Conservation (phyloP, 495 filamentous ascomycete species). For the Geopyxis carbonaria region DNA sequence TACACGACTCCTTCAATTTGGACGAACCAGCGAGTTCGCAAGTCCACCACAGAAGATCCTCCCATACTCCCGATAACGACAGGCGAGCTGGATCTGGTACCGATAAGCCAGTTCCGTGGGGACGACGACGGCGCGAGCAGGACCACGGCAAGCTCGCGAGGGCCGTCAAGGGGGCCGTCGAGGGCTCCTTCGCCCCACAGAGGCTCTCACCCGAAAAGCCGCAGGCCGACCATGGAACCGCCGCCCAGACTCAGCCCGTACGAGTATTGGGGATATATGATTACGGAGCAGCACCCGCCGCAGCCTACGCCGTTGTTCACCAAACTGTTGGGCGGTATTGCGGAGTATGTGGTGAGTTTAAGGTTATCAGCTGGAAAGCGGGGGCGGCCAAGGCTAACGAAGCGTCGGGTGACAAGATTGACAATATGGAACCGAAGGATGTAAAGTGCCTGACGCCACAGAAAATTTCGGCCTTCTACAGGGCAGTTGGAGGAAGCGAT, state of each 20-base stretch:
- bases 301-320: conserved; percentile 42
- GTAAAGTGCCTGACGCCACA: conserved; percentile 52
- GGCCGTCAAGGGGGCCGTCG: neutral
- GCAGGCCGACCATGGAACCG: conserved; percentile 5
- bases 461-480: conserved; percentile 81
- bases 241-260: conserved; percentile 15
- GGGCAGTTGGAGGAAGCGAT: conserved; percentile 68
- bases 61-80: neutral
- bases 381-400: neutral
- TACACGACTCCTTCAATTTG: too few species aligned
- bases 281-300: conserved; percentile 64
- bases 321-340: conserved; percentile 61
- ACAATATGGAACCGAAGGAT: conserved; percentile 47
- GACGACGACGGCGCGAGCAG: neutral
- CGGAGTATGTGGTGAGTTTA: conserved; percentile 58
- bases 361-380: neutral
- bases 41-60: too few species aligned
- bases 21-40: too few species aligned
- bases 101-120: too few species aligned
- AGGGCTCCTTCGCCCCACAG: neutral
- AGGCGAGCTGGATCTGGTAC: conserved; percentile 8
- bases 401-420: conserved; percentile 29
- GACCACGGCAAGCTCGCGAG: neutral
- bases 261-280: conserved; percentile 65
- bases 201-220: neutral